These are phyloP conservation scores for Tetrahymena elliotti DNA, from an alignment of 73 alveolate genomes.

Conservation along the genomic window DNA sequence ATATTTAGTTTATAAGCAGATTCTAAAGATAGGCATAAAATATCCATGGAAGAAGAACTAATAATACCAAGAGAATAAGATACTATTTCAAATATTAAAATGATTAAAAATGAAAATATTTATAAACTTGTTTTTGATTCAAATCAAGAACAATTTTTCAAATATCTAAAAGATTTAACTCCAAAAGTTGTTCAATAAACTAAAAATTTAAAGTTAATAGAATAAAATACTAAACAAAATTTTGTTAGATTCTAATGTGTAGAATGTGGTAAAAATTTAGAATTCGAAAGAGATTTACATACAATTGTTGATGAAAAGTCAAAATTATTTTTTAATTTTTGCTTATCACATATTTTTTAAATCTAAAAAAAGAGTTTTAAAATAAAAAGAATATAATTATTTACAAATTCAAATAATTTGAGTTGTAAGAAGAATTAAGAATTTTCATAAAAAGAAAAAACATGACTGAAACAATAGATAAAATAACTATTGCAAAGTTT, in stretches of 20 bases:
- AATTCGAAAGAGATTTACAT: background rate
- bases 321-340: background rate
- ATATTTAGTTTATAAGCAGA: background rate
- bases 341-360: background rate
- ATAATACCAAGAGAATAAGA: background rate
- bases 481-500: background rate
- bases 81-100: no score
- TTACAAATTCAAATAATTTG: no score
- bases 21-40: background rate
- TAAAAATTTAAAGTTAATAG: no score
- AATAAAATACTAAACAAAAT: background rate
- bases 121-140: no score
- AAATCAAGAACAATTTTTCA: background rate
- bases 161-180: background rate
- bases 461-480: background rate
- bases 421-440: background rate
- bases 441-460: no score
- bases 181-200: background rate
- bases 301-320: background rate
- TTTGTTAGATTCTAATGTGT: background rate
- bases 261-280: background rate
- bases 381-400: no score
- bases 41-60: background rate
- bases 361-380: background rate
- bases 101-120: no score